phyloP scores from a whole-genome alignment of 176 grass and related monocot species.

The Cocos nucifera region DNA sequence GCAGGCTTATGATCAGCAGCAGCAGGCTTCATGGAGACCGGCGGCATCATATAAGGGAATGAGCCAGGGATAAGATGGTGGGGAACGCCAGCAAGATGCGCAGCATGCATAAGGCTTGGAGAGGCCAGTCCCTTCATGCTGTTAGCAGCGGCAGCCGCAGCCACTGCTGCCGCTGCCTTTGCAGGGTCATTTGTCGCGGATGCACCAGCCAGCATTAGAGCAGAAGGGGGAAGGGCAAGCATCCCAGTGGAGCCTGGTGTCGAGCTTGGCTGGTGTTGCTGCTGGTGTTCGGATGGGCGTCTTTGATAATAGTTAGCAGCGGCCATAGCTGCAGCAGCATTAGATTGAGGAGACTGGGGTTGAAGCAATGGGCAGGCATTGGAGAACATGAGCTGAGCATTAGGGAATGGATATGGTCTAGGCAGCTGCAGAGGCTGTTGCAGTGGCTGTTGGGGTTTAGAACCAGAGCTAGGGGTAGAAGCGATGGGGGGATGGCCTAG shows the following conservation, averaged over 20 bases:
- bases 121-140: conserved; percentile 48
- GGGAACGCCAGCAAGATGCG: conserved; percentile 29
- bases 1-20: conserved; percentile 69
- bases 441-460: conserved; percentile 29
- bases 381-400: conserved; percentile 60
- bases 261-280: conserved; percentile 4
- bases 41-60: conserved; percentile 42
- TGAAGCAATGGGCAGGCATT: conserved; percentile 18
- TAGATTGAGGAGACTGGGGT: conserved; percentile 17
- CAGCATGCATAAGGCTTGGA: conserved; percentile 32
- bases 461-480: conserved; percentile 26
- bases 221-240: conserved; percentile 21
- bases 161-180: conserved; percentile 3
- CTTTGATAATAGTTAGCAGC: conserved; percentile 41
- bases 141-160: conserved; percentile 16
- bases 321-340: conserved; percentile 10
- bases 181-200: conserved; percentile 13
- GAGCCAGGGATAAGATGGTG: conserved; percentile 37
- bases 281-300: conserved; percentile 27
- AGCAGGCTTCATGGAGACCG: conserved; percentile 36
- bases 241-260: conserved; percentile 11
- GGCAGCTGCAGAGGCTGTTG: conserved; percentile 19
- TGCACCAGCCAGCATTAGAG: conserved; percentile 10
- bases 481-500: conserved; percentile 56
- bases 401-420: conserved; percentile 36